Evolutionary conservation across 345 rosid species (phyloP), one percentile per base, ranked within the genome.

Genomic region (Bruguiera sexangula): DNA sequence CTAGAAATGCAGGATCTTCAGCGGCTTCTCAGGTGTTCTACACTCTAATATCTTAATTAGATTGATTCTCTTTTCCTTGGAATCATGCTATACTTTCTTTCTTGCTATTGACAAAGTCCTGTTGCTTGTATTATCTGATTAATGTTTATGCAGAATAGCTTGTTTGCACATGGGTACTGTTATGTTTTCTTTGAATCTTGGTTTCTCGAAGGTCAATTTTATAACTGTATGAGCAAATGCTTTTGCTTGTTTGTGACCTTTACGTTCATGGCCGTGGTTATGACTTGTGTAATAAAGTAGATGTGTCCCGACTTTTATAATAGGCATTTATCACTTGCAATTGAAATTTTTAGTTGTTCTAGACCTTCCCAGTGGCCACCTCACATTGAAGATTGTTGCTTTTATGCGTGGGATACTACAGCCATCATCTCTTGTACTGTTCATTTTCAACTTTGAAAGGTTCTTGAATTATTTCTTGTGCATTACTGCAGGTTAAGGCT

Each of bases 1-100:
- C 80, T 9, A 77, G 63, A 72, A 77, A 68, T 77, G 80, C 80
- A 15, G 80, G 80, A 48, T 68, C 76, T 63, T 77, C 80, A 59
- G 62, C 80, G 43, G 63, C 70, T 22, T 72, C 76, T 34, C 80
- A 77, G 80, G 80, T 77, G 48, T 29, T 39, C 50, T 21, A 59
- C 13, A 55, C 29, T 57, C 50, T 37, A 50, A 34, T 30, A 16
- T 56, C 36, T 63, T 48, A 27, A 30, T 56, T 8, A 24, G 29
- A 56, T 24, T 56, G 60, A 24, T 27, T 21, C 6, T 0, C 11
- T 56, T 56, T 56, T 21, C 60, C 18, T 4, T 22, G 24, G 60
- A 26, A 56, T 15, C 50, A 13, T 3, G 13, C 18, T 43, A 43
- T 43, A 43, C 16, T 43, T 43, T 43, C 5, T 43, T 43, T 18